Evolutionary conservation across 2,329 filamentous ascomycete genomes (phyloP), one percentile per base, ranked within the genome.

Genomic region (Malbranchea cinnamomea): DNA sequence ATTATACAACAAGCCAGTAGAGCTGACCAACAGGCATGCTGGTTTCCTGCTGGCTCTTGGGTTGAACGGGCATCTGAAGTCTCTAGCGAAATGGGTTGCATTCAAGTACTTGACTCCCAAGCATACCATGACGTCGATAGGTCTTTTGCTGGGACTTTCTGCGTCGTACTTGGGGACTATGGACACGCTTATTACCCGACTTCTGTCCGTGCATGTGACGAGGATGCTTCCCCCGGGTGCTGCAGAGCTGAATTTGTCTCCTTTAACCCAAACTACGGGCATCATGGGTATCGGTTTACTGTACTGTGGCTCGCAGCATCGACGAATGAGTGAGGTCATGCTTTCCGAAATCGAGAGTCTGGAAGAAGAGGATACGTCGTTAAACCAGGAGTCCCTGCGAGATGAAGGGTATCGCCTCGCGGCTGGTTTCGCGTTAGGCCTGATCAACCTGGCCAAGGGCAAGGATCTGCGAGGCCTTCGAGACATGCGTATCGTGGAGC

Each of bases 41-140:
- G 89, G 89, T 0, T 89, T 98, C 39, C 59, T 98, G 24, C 65
- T 98, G 1, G 89, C 84, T 4, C 65, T 98, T 4, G 89, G 89
- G 3, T 62, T 98, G 14, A 94, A 94, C 44, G 91, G 89, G 0
- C 91, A 98, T 56, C 62, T 98, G n/a, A 89, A 82, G 43, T 78
- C 74, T 5, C 70, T 98, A 16, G 89, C 89, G 2, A 95, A 95
- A 59, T 98, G 89, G 87, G 78, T 98, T 24, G 87, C 85, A 6
- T 98, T 95, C 67, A 95, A 94, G 49, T 98, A 98, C 43, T 63
- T 98, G n/a, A 98, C 89, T 0, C 87, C 89, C 1, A 98, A 98
- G 48, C 91, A 98, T 53, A 92, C 85, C 15, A 98, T 98, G 89
- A 95, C 89, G 14, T 95, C 89, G 1, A 87, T 98, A 32, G 89